Percentiles rank a stretch among this genome's conserved stretches.
These are phyloP conservation scores for Chaetomiaceae sp. DNA, from an alignment of 2,329 filamentous ascomycete genomes.

Conservation along the genomic window DNA sequence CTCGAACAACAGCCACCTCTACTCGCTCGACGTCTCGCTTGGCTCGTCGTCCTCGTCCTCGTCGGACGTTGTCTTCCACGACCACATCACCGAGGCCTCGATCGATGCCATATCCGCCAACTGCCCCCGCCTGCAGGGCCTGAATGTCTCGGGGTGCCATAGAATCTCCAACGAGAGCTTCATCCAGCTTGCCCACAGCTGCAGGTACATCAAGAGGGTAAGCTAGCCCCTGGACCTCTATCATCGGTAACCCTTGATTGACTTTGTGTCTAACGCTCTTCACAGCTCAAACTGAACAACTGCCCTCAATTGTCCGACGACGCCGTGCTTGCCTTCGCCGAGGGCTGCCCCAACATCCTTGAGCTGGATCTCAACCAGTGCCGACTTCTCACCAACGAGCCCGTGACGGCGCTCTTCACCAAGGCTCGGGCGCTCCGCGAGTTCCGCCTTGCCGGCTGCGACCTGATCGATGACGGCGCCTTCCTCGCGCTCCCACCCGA, in stretches of 20 bases:
- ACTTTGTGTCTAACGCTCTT: conserved; percentile 8
- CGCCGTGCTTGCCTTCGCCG: conserved; percentile 77
- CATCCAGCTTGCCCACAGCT: conserved; percentile 71
- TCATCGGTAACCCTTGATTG: neutral
- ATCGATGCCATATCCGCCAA: conserved; percentile 72
- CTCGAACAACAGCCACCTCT: conserved; percentile 68
- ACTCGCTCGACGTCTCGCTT: conserved; percentile 85
- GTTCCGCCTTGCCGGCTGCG: conserved; percentile 78
- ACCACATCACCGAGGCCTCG: conserved; percentile 77
- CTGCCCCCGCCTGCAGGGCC: conserved; percentile 78
- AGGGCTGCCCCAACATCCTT: conserved; percentile 84
- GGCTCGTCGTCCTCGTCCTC: conserved; percentile 32
- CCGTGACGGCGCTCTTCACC: conserved; percentile 72
- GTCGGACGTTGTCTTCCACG: conserved; percentile 23
- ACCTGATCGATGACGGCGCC: conserved; percentile 76
- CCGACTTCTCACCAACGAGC: conserved; percentile 70
- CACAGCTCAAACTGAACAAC: conserved; percentile 85
- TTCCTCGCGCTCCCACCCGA: conserved; percentile 71
- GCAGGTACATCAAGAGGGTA: conserved; percentile 80
- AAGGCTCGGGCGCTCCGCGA: conserved; percentile 82
- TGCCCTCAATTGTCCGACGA: conserved; percentile 78
- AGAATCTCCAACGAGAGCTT: conserved; percentile 83
- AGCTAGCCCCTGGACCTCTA: conserved; percentile 27
- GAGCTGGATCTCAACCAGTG: conserved; percentile 95
- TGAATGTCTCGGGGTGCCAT: conserved; percentile 85